These are phyloP conservation scores for Serendipita sp. DNA, from an alignment of 768 basidiomycete species.

Conservation along the genomic window DNA sequence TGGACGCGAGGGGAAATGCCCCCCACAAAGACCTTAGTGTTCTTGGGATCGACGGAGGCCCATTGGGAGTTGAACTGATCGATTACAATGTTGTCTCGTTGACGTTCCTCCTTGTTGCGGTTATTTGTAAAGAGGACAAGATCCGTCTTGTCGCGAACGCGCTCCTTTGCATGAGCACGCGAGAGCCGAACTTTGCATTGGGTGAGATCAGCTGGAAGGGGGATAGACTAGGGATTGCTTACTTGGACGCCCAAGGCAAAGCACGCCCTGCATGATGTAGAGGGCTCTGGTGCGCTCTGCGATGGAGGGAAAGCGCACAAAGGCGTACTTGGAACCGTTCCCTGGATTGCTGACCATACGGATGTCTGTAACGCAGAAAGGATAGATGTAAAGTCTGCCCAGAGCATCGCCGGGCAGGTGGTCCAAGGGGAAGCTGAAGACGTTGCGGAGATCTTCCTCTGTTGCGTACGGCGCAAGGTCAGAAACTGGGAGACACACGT, in stretches of 20 bases:
- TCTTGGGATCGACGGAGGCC: not conserved
- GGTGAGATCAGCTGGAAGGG: not conserved
- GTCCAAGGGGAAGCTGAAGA: not conserved
- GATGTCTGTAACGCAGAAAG: not conserved
- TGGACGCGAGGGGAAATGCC: slow-evolving; percentile 1
- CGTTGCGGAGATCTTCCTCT: not conserved
- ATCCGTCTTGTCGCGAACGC: not conserved
- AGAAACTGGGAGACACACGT: not conserved
- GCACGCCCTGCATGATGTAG: slow-evolving; percentile 2
- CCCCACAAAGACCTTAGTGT: slow-evolving; percentile 1
- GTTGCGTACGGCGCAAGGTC: not conserved
- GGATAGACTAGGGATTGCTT: not conserved
- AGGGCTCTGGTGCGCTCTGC: not conserved
- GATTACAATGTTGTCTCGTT: slow-evolving; percentile 1
- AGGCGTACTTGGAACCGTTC: not conserved
- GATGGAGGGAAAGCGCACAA: slow-evolving; percentile 1
- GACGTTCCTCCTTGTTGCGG: not conserved
- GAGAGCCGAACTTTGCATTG: not conserved
- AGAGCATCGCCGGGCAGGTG: not conserved
- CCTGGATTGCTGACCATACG: not conserved
- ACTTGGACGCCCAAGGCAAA: not conserved
- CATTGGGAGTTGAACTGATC: not conserved
- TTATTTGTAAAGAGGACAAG: not conserved
- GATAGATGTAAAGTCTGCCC: not conserved
- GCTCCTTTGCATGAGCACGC: not conserved